phyloP scores from a whole-genome alignment of 192 early-diverging fungal species.

The Backusella australiensis region DNA sequence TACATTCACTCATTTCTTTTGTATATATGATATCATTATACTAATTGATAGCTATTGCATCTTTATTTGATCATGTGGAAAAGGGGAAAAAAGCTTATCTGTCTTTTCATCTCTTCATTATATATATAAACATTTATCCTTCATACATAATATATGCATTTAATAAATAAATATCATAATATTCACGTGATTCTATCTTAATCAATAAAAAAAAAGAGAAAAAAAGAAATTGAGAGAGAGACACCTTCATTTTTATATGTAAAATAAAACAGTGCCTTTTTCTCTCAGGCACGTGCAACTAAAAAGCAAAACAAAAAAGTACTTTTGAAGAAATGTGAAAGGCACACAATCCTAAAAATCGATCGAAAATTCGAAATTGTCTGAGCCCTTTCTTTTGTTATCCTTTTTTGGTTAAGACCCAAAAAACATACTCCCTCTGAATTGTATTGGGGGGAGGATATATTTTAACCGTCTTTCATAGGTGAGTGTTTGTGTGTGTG shows the following conservation, averaged over 20 bases:
- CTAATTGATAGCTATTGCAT: not conserved
- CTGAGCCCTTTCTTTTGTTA: conserved; percentile 4
- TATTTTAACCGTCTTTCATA: not conserved
- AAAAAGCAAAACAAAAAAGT: not conserved
- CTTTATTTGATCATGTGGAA: not conserved
- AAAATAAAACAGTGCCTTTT: not conserved
- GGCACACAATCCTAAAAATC: conserved; percentile 3
- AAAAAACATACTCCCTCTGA: not conserved
- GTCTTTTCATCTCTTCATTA: not conserved
- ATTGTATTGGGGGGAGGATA: not conserved
- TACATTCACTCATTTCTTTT: not conserved
- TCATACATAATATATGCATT: not conserved
- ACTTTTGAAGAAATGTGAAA: conserved; percentile 6
- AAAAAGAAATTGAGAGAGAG: not conserved
- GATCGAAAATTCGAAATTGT: not conserved
- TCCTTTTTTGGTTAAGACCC: not conserved
- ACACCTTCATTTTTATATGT: not conserved
- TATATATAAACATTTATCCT: not conserved
- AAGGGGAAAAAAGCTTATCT: not conserved
- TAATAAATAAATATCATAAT: not conserved
- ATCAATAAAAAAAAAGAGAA: not conserved
- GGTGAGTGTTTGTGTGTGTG: no score
- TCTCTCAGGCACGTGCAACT: not conserved
- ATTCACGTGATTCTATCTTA: not conserved
- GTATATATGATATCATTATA: not conserved